phyloP scores from a whole-genome alignment of 2,329 filamentous ascomycete genomes.

The Xylaria sp. region DNA sequence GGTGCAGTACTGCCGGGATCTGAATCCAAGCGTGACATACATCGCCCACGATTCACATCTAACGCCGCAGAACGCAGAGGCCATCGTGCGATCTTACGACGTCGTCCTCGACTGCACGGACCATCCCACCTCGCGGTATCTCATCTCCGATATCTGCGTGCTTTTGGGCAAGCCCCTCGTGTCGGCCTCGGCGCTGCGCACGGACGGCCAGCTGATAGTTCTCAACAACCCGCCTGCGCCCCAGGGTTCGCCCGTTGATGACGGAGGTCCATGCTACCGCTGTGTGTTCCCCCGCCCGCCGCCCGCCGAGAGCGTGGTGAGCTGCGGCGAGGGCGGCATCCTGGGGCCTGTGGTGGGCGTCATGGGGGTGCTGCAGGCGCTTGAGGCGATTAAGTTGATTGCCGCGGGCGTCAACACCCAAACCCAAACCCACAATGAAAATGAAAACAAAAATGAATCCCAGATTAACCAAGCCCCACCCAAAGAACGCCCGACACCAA shows the following conservation, averaged over 20 bases:
- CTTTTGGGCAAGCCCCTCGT: conserved; percentile 82
- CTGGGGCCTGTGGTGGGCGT: conserved; percentile 90
- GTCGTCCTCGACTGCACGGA: conserved; percentile 95
- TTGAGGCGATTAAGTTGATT: conserved; percentile 89
- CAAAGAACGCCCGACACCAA: conserved; percentile 45
- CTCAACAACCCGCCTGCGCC: conserved; percentile 81
- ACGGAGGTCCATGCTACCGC: conserved; percentile 87
- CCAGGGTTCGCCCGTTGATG: conserved; percentile 58
- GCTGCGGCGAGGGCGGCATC: conserved; percentile 93
- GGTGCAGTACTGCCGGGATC: conserved; percentile 62
- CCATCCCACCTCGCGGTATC: conserved; percentile 88
- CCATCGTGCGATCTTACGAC: conserved; percentile 78
- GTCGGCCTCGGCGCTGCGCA: conserved; percentile 88
- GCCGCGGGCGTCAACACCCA: conserved; percentile 52
- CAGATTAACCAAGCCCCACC: neutral
- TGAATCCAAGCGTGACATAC: conserved; percentile 79
- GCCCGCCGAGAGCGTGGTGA: conserved; percentile 82
- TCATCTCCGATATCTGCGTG: conserved; percentile 91
- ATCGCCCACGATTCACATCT: conserved; percentile 72
- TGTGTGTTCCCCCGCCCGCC: conserved; percentile 92
- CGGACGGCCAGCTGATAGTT: conserved; percentile 89
- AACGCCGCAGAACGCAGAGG: conserved; percentile 72
- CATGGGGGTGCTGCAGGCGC: conserved; percentile 92
- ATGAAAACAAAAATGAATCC: conserved; percentile 10
- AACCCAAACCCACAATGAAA: conserved; percentile 23